A percentile compares a stretch with the other conserved stretches of the same genome.
These are phyloP conservation scores for Cryptosporidium tyzzeri DNA, from an alignment of 169 alveolate genomes.

Conservation along the genomic window DNA sequence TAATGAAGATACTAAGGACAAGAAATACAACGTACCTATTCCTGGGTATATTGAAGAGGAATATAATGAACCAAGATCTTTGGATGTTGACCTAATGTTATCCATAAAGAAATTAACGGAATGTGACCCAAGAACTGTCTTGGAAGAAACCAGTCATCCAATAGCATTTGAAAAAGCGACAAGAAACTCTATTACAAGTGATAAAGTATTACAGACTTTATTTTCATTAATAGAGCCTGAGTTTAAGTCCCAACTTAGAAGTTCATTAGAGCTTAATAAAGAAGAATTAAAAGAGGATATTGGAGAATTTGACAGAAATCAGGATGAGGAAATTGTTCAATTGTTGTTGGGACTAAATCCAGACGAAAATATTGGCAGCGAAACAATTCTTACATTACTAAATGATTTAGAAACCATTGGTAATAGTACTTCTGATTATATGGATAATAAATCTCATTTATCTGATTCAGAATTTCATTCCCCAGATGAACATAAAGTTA, in stretches of 20 bases:
- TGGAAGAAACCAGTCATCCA: slow-evolving; percentile 65
- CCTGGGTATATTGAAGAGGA: slow-evolving; percentile 70
- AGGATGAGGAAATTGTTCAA: slow-evolving; percentile 52
- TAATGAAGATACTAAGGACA: slow-evolving; percentile 4
- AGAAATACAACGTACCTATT: slow-evolving; percentile 34
- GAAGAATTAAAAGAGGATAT: neutral
- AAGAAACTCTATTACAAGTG: neutral
- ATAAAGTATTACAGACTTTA: slow-evolving; percentile 18
- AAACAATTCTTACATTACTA: slow-evolving; percentile 33
- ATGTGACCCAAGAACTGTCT: slow-evolving; percentile 61
- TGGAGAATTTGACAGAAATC: neutral
- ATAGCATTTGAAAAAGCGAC: slow-evolving; percentile 59
- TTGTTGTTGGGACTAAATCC: slow-evolving; percentile 58
- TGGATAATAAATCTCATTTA: neutral
- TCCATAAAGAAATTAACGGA: slow-evolving; percentile 64
- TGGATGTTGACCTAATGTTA: slow-evolving; percentile 55
- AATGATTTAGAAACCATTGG: slow-evolving; percentile 23
- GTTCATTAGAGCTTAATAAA: neutral
- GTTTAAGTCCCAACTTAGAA: neutral
- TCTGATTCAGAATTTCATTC: neutral
- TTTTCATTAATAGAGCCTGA: slow-evolving; percentile 41
- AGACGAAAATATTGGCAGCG: slow-evolving; percentile 59
- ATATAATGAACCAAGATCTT: slow-evolving; percentile 67
- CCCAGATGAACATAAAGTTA: neutral
- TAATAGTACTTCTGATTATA: slow-evolving; percentile 4